Percentiles rank a stretch among this genome's conserved stretches.
Conservation (phyloP, 768 basidiomycete species). For the Lyophyllum decastes region DNA sequence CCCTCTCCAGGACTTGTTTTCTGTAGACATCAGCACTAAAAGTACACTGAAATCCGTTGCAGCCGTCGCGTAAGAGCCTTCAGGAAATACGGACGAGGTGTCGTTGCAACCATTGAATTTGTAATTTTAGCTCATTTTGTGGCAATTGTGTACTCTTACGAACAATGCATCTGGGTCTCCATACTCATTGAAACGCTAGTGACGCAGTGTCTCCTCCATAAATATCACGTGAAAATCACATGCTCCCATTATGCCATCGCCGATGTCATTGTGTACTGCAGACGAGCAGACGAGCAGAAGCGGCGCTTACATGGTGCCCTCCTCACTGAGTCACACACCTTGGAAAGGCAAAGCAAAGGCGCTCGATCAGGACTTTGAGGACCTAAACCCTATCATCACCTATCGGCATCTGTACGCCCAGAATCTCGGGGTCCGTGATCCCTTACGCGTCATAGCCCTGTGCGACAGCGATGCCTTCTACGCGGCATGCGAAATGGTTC, state of each 20-base stretch:
- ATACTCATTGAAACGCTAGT: too few relatives aligned
- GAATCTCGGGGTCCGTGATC: slow-evolving; percentile 70
- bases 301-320: not conserved
- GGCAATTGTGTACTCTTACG: not conserved
- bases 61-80: not conserved
- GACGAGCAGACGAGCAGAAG: not conserved
- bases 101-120: too few relatives aligned
- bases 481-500: slow-evolving; percentile 83
- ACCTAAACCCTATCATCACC: slow-evolving; percentile 69
- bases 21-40: slow-evolving; percentile 40
- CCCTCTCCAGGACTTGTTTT: slow-evolving; percentile 35
- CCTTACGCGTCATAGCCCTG: slow-evolving; percentile 82
- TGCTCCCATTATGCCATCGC: not conserved
- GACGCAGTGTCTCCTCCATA: not conserved
- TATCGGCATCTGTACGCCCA: slow-evolving; percentile 77
- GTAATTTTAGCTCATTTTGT: not conserved
- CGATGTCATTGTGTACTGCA: not conserved
- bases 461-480: slow-evolving; percentile 91
- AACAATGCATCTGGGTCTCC: not conserved
- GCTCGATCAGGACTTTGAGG: slow-evolving; percentile 49
- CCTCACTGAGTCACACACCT: slow-evolving; percentile 6
- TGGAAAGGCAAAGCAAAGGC: slow-evolving; percentile 64
- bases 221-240: slow-evolving; percentile 2
- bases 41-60: slow-evolving; percentile 1
- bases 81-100: not conserved